Evolutionary conservation across 2,329 filamentous ascomycete genomes (phyloP).

Genomic region (Plenodomus biglobosus): DNA sequence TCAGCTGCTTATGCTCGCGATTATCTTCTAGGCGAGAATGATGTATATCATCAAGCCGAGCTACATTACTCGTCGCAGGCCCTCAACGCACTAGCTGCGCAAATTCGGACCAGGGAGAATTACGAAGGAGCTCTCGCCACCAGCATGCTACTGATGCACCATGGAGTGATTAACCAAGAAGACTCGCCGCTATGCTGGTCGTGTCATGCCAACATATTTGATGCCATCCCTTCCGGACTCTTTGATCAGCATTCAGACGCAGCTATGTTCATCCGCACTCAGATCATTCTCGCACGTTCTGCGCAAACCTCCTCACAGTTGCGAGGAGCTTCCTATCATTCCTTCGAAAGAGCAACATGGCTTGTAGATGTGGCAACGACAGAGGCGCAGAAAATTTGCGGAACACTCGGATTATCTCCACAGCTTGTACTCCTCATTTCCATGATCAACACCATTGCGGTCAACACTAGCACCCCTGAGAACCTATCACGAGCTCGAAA

Average conservation of each 20-base stretch:
- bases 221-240: constrained; percentile 27
- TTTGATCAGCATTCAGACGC: constrained; percentile 29
- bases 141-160: constrained; percentile 40
- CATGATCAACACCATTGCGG: constrained; percentile 28
- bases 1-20: constrained; percentile 38
- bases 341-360: constrained; percentile 31
- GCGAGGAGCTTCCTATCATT: constrained; percentile 23
- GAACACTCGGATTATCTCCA: constrained; percentile 31
- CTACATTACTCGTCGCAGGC: constrained; percentile 39
- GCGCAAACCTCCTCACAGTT: constrained; percentile 27
- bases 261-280: constrained; percentile 33
- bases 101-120: constrained; percentile 31
- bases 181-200: constrained; percentile 38
- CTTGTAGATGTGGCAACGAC: constrained; percentile 20
- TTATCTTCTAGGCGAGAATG: constrained; percentile 31
- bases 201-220: constrained; percentile 37
- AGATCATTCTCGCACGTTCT: constrained; percentile 33
- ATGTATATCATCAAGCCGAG: constrained; percentile 34
- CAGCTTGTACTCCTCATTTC: constrained; percentile 35
- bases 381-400: constrained; percentile 30
- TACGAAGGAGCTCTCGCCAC: constrained; percentile 36
- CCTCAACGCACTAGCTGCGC: constrained; percentile 28
- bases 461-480: constrained; percentile 15
- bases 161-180: constrained; percentile 30
- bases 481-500: constrained; percentile 28